Conservation (phyloP, 805 yeast species). For the Pichia sporocuriosa region DNA sequence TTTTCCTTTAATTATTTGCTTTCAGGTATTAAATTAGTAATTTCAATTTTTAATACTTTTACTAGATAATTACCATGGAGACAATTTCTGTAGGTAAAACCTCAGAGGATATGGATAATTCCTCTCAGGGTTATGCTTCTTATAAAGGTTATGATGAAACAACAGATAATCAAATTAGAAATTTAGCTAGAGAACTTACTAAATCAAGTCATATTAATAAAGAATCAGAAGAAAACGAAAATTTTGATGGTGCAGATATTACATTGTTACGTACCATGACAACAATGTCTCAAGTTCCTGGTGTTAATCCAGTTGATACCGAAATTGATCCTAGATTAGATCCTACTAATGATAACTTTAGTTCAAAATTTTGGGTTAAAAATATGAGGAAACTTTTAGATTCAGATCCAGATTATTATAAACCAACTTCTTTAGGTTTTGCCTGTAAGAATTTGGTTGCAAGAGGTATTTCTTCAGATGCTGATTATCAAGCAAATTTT, state of each 20-base stretch:
- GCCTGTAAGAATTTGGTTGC: conserved; percentile 54
- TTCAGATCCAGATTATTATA: conserved; percentile 55
- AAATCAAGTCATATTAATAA: conserved; percentile 11
- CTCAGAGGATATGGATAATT: conserved; percentile 9
- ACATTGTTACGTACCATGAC: conserved; percentile 33
- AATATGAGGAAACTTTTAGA: conserved; percentile 48
- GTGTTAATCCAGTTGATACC: conserved; percentile 32
- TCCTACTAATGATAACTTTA: conserved; percentile 53
- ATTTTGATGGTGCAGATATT: conserved; percentile 1
- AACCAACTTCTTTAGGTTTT: conserved; percentile 53
- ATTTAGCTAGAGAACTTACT: conserved; percentile 37
- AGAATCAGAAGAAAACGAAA: too few species aligned
- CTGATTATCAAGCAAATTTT: conserved; percentile 60
- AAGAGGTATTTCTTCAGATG: conserved; percentile 58
- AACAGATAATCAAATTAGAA: conserved; percentile 31
- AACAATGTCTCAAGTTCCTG: conserved; percentile 48
- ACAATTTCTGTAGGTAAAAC: conserved; percentile 24
- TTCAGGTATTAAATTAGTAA: background rate
- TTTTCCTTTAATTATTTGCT: too few species aligned
- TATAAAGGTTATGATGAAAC: conserved; percentile 34
- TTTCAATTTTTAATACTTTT: background rate
- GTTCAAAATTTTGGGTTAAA: conserved; percentile 60
- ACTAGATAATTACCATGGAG: conserved; percentile 12
- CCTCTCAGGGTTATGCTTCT: conserved; percentile 6
- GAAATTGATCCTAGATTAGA: conserved; percentile 40